phyloP scores from a whole-genome alignment of 306 rosid genomes.

The Mucuna pruriens region DNA sequence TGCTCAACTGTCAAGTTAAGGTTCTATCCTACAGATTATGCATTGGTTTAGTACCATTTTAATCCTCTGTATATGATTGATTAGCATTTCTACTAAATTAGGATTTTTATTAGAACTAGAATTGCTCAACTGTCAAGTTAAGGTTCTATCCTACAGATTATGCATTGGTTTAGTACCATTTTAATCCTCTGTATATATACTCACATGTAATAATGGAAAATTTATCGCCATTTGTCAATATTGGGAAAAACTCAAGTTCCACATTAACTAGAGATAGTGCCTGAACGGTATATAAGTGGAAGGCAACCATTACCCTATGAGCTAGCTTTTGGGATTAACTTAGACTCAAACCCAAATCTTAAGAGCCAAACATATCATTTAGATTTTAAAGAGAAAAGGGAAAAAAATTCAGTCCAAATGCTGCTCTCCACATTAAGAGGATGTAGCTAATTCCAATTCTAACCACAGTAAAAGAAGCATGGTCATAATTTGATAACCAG shows the following conservation, averaged over 20 bases:
- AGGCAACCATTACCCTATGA: too few species aligned
- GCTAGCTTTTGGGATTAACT: too few species aligned
- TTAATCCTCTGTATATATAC: too few species aligned
- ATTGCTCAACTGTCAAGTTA: background rate
- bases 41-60: background rate
- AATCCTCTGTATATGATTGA: background rate
- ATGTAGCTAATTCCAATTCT: background rate
- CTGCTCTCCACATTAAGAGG: background rate
- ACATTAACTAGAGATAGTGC: too few species aligned
- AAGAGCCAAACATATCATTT: too few species aligned
- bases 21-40: background rate
- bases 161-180: background rate
- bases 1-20: background rate
- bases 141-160: background rate
- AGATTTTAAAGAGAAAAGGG: background rate
- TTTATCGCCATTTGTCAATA: background rate
- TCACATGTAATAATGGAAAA: too few species aligned
- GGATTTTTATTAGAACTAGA: background rate
- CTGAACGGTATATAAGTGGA: too few species aligned
- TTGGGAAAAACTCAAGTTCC: too few species aligned
- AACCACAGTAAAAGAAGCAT: background rate
- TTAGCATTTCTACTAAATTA: background rate
- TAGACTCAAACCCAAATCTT: too few species aligned
- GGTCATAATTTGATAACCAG: constrained; percentile 15
- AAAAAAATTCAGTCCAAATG: background rate